Conservation (phyloP, 768 basidiomycete species). For the Daedaleopsis sinensis region DNA sequence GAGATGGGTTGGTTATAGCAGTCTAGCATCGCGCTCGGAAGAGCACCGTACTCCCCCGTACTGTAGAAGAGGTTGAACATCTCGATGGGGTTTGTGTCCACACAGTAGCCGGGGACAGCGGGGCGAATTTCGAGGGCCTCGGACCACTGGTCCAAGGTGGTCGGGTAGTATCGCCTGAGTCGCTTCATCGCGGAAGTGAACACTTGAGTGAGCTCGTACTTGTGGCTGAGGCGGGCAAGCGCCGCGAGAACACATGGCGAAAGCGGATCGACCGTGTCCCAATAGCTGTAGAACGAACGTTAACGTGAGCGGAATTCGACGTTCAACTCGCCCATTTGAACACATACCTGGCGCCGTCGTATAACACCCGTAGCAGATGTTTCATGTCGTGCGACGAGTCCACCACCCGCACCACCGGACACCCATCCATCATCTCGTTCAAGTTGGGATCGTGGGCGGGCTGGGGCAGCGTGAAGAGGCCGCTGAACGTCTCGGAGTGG, state of each 20-base stretch:
- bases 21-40: neutral
- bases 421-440: constrained; percentile 1
- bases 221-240: constrained; percentile 13
- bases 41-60: neutral
- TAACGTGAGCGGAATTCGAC: neutral
- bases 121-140: too few relatives aligned
- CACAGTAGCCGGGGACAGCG: too few relatives aligned
- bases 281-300: neutral
- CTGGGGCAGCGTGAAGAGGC: neutral
- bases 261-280: neutral
- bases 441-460: neutral
- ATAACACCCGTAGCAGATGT: constrained; percentile 7
- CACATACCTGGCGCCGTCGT: constrained; percentile 4
- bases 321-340: neutral
- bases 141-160: neutral
- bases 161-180: neutral
- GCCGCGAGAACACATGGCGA: neutral
- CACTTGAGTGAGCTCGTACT: constrained; percentile 5
- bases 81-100: neutral
- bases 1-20: neutral
- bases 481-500: constrained; percentile 1
- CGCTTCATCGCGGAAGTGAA: neutral
- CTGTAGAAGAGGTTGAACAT: neutral
- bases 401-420: neutral
- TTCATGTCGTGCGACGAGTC: constrained; percentile 7